Base-by-base conservation (phyloP, 768 basidiomycete species). In the Hericium erinaceus region DNA sequence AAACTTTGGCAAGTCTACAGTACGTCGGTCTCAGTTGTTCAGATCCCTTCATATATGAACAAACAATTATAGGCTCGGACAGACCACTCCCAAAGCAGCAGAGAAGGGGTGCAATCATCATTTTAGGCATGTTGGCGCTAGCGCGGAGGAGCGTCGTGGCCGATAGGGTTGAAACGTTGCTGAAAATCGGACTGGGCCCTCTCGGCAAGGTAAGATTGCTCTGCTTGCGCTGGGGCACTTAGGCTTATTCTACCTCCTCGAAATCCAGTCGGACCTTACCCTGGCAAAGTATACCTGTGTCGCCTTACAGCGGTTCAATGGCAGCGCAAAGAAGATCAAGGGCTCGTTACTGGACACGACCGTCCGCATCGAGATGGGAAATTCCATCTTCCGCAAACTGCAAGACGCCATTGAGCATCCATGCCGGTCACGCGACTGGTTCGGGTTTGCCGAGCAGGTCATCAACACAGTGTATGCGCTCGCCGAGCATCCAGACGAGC, bases 1-100 rank as follows among this genome's bases (percentile, higher is more conserved):
- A 95, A 92, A 74, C 79, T 99, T 1, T 99, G 97, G 97, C 88
- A 93, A 64, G 90, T 95, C 26, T 99, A 98, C 69, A 87, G 95
- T 94, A 66, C 66, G 89, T 74, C 8, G 7, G 4, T 16, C 22
- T 51, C 11, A 8, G 20, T 7, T 12, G 18, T 0, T 5, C 24
- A 37, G 6, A 50, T 20, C 28, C 52, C 2, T 28, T 3, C 28
- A 20, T 10, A 18, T 10, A 18, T 54, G 38, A 54, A 39, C 26
- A 8, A 15, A 4, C 52, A 16, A 37, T 8, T 39, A 1, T 52
- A 97, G 95, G 89, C 65, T 84, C 85, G 10, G 78, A 84, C 8
- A 81, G 81, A 63, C 77, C 80, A 10, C 77, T 99, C 38, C 92
- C 92, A 0, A 83, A 83, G 60, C 77, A 78, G 39, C 97, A 98